Conservation (phyloP, 2,329 filamentous ascomycete genomes). For the Penicillium palitans region DNA sequence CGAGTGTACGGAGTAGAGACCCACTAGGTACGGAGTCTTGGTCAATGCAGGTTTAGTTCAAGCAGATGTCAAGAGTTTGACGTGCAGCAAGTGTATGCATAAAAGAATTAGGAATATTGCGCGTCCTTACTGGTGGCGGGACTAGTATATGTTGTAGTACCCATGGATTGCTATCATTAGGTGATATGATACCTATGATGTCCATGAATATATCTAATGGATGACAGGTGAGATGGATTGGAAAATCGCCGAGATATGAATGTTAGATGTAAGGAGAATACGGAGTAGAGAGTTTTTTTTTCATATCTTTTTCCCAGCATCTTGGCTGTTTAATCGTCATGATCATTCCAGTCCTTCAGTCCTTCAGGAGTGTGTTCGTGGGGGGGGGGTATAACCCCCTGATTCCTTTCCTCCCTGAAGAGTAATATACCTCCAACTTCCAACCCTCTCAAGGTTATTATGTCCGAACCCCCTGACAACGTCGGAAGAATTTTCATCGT, state of each 20-base stretch:
- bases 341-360: neutral
- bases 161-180: neutral
- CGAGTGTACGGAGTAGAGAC: neutral
- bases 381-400: neutral
- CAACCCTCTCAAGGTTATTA: neutral
- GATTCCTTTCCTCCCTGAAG: neutral
- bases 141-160: neutral
- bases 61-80: neutral
- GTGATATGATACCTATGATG: neutral
- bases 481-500: neutral
- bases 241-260: neutral
- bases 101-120: slow-evolving; percentile 1
- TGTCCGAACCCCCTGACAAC: neutral
- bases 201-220: neutral
- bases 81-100: neutral
- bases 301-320: neutral
- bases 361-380: neutral
- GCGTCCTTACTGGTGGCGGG: slow-evolving; percentile 14
- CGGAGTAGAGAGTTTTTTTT: neutral
- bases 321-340: neutral
- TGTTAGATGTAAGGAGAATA: neutral
- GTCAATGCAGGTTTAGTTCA: neutral
- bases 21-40: neutral
- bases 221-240: neutral
- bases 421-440: neutral